Conservation (phyloP, 2,329 filamentous ascomycete genomes). For the Volutella citrinella region DNA sequence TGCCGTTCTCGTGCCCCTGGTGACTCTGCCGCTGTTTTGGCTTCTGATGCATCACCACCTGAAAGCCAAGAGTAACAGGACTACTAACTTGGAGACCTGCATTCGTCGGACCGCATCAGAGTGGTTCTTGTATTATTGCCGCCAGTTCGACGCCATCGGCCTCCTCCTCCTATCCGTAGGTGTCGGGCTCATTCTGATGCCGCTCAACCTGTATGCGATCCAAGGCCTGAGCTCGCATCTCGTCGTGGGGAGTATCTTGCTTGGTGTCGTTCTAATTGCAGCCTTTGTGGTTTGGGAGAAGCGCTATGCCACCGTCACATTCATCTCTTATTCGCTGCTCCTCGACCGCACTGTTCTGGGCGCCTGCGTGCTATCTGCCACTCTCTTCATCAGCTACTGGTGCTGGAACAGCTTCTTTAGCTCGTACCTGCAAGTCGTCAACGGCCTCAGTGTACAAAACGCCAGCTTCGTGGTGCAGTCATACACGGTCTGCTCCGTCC, state of each 20-base stretch:
- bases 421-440: constrained; percentile 39
- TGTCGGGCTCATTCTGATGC: constrained; percentile 52
- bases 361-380: constrained; percentile 20
- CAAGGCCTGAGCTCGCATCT: constrained; percentile 38
- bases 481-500: constrained; percentile 35
- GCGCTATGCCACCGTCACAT: constrained; percentile 44
- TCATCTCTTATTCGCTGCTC: constrained; percentile 43
- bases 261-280: constrained; percentile 51
- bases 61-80: background rate
- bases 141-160: constrained; percentile 36
- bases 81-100: no score
- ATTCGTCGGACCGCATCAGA: no score
- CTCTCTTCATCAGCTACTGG: constrained; percentile 28
- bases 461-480: constrained; percentile 32
- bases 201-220: constrained; percentile 49
- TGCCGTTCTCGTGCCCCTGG: background rate
- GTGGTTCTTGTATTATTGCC: constrained; percentile 33
- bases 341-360: constrained; percentile 22
- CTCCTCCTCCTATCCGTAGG: constrained; percentile 47
- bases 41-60: background rate
- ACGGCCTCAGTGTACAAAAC: constrained; percentile 24
- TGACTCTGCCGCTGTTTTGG: background rate
- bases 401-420: constrained; percentile 39
- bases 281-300: constrained; percentile 45
- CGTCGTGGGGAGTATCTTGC: constrained; percentile 46